phyloP scores from a whole-genome alignment of 2,329 filamentous ascomycete species.

The Fusarium sp. region DNA sequence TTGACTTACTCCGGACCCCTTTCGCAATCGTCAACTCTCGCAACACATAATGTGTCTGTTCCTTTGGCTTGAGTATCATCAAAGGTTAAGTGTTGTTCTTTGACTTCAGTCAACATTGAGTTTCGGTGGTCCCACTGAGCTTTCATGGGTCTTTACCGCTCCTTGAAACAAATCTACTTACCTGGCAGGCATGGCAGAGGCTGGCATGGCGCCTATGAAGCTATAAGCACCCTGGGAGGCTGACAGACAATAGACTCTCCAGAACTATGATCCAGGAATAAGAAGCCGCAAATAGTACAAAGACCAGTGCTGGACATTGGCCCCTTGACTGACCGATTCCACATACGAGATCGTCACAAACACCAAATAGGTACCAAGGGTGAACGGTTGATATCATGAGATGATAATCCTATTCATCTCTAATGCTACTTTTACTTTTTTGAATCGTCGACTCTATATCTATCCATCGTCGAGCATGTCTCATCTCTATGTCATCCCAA shows the following conservation, averaged over 20 bases:
- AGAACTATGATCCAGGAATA: neutral
- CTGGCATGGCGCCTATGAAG: neutral
- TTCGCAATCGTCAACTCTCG: neutral
- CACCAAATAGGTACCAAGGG: neutral
- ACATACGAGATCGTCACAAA: neutral
- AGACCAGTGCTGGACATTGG: neutral
- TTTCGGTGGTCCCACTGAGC: neutral
- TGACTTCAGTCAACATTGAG: neutral
- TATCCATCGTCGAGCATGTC: constrained; percentile 32
- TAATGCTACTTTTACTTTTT: constrained; percentile 29
- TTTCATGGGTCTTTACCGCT: neutral
- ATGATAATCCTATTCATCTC: constrained; percentile 16
- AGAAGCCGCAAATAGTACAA: neutral
- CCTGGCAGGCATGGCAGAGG: neutral
- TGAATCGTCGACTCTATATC: constrained; percentile 30
- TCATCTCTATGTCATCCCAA: constrained; percentile 35
- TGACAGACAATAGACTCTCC: neutral
- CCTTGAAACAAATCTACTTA: neutral
- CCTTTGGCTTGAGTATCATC: neutral
- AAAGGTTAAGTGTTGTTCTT: neutral
- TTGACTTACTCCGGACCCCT: neutral
- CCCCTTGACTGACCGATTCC: neutral
- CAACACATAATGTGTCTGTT: neutral
- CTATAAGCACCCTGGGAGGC: neutral
- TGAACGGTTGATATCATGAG: neutral